Evolutionary conservation across 1,284 basidiomycete species (phyloP).

Genomic region (Ustilago hordei): DNA sequence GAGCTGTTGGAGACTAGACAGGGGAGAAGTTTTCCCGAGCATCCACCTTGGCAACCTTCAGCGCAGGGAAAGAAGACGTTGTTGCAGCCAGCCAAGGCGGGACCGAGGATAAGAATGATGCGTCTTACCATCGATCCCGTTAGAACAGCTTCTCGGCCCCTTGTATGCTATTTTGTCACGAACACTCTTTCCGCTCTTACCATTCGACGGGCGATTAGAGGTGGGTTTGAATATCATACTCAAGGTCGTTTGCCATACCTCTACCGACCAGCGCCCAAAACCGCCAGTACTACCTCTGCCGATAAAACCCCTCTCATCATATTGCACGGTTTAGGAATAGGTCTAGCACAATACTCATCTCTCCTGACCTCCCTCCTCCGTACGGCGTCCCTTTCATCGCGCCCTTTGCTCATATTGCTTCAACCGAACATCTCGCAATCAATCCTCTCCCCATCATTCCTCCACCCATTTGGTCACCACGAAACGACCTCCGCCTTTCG

Average conservation of each 20-base stretch:
- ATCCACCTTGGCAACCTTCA: slow-evolving; percentile 8
- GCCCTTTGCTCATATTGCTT: slow-evolving; percentile 62
- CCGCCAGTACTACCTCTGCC: background rate
- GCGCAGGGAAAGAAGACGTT: background rate
- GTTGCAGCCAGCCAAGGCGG: slow-evolving; percentile 2
- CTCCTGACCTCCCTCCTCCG: slow-evolving; percentile 42
- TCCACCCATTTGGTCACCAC: slow-evolving; percentile 56
- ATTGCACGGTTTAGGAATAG: slow-evolving; percentile 64
- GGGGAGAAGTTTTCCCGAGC: slow-evolving; percentile 53
- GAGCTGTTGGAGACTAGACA: slow-evolving; percentile 63
- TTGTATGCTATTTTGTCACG: slow-evolving; percentile 40
- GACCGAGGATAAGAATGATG: slow-evolving; percentile 54
- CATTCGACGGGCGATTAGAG: slow-evolving; percentile 28
- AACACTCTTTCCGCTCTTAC: slow-evolving; percentile 39
- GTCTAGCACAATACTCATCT: slow-evolving; percentile 53
- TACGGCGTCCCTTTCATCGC: slow-evolving; percentile 30
- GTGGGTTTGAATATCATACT: slow-evolving; percentile 42
- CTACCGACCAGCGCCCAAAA: slow-evolving; percentile 41
- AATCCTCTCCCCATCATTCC: slow-evolving; percentile 55
- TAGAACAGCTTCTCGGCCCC: slow-evolving; percentile 48
- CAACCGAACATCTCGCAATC: slow-evolving; percentile 65
- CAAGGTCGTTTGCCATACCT: slow-evolving; percentile 61
- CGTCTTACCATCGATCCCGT: slow-evolving; percentile 67
- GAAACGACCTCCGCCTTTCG: slow-evolving; percentile 55
- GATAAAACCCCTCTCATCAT: slow-evolving; percentile 52